phyloP scores from a whole-genome alignment of 2,329 filamentous ascomycete species.

The Fusarium equiseti region DNA sequence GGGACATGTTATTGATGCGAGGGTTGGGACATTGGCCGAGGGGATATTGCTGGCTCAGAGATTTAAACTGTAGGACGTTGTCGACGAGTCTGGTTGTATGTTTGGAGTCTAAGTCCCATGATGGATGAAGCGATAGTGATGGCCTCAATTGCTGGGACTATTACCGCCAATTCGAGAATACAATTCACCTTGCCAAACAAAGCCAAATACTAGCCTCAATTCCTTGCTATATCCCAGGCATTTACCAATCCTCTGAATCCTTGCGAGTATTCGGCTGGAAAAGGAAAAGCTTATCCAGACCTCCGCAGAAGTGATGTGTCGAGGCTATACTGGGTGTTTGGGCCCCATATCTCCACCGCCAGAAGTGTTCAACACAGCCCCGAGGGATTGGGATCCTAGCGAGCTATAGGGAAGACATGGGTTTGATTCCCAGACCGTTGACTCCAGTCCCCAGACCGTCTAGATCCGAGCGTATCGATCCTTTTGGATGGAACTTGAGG shows the following conservation, averaged over 20 bases:
- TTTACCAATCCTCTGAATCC: neutral
- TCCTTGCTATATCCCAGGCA: neutral
- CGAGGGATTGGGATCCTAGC: neutral
- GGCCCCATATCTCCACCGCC: neutral
- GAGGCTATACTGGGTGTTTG: neutral
- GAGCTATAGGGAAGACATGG: neutral
- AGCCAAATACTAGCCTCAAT: neutral
- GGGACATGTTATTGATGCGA: constrained; percentile 83
- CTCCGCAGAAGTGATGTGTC: neutral
- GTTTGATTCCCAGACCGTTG: neutral
- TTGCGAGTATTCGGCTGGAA: neutral
- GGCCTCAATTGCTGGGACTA: neutral
- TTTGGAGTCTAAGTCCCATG: neutral
- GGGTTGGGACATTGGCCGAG: constrained; percentile 82
- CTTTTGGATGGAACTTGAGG: neutral
- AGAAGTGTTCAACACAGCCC: neutral
- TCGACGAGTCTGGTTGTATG: neutral
- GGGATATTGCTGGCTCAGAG: constrained; percentile 79
- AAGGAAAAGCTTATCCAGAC: neutral
- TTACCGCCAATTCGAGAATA: neutral
- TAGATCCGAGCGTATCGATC: neutral
- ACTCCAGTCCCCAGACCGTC: neutral
- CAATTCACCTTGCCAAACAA: neutral
- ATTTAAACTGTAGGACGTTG: constrained; percentile 55
- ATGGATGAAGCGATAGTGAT: neutral